Base-by-base conservation (phyloP, 1,139 yeast species). In the Taphrina communis region DNA sequence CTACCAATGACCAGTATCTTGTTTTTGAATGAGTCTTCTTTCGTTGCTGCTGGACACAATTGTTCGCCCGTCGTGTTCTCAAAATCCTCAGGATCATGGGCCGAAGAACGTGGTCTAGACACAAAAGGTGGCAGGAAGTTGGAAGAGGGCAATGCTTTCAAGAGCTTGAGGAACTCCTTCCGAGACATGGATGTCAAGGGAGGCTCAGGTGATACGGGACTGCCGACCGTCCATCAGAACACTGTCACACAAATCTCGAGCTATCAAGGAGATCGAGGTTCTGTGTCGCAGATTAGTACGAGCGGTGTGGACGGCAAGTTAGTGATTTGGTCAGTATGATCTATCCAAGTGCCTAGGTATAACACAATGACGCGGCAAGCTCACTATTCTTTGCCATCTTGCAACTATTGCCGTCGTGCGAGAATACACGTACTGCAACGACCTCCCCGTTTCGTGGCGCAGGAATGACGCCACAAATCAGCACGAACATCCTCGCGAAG, bases 81-180 rank as follows among this genome's bases (percentile, higher is more conserved):
- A 75, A 97, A 96, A 12, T 81, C 84, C 72, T 86, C 83, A 70
- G 74, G 76, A 52, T 89, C 88, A 65, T 92, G 97, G 97, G 77
- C 78, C 6, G 67, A 53, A 38, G 44, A 35, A 17, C 53, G 61
- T 2, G 61, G 31, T 11, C 41, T 63, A 2, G 67, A 63, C 46
- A 46, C 61, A n/a, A 41, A 62, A 14, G 66, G 52, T 66, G 73
- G 72, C 66, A 79, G 80, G 72, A 73, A 75, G 73, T 73, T 82
- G 80, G 84, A 82, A 72, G 82, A 79, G 67, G 81, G 78, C 11
- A 86, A 82, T 21, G 87, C 84, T 38, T 87, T 89, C 70, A 89
- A 88, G 74, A 88, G 92, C 72, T 98, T 98, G 14, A 84, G 94
- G 77, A 90, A 90, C 80, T 91, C 94, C 94, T 95, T 95, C 81